These are phyloP conservation scores for Petunia axillaris DNA, from an alignment of 257 asterid genomes.

Conservation along the genomic window DNA sequence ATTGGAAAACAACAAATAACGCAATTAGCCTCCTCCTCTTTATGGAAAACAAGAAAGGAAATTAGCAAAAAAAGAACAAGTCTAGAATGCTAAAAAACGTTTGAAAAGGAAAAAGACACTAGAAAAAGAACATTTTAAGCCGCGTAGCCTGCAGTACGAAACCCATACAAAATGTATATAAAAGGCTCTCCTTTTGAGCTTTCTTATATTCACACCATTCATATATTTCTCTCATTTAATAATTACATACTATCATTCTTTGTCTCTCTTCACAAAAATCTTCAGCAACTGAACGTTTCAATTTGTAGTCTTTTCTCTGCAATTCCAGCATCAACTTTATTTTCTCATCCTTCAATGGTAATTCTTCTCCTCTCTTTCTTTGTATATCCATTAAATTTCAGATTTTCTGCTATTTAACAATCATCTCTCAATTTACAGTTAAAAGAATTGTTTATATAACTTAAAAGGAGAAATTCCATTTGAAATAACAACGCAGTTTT, in stretches of 20 bases:
- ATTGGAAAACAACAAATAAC: no score
- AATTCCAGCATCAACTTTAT: not conserved
- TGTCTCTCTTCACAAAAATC: not conserved
- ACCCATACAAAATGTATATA: not conserved
- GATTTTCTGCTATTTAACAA: no score
- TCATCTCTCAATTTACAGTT: no score
- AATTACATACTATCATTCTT: not conserved
- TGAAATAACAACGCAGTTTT: no score
- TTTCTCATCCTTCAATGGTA: conserved; percentile 9
- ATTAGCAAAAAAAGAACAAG: no score
- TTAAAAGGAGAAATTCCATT: no score
- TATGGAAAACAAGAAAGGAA: no score
- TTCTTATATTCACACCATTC: conserved; percentile 9
- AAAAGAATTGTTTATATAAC: no score
- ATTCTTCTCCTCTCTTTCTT: not conserved
- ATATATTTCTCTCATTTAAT: not conserved
- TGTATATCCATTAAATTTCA: not conserved
- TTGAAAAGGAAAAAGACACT: not conserved
- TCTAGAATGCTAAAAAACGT: not conserved
- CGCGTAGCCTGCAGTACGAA: not conserved
- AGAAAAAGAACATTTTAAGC: not conserved
- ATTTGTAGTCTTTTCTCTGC: no score
- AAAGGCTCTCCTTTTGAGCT: not conserved
- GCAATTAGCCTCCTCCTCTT: no score
- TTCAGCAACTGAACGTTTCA: not conserved